phyloP scores from a whole-genome alignment of 2,329 filamentous ascomycete species.

The Cordyceps fumosorosea region DNA sequence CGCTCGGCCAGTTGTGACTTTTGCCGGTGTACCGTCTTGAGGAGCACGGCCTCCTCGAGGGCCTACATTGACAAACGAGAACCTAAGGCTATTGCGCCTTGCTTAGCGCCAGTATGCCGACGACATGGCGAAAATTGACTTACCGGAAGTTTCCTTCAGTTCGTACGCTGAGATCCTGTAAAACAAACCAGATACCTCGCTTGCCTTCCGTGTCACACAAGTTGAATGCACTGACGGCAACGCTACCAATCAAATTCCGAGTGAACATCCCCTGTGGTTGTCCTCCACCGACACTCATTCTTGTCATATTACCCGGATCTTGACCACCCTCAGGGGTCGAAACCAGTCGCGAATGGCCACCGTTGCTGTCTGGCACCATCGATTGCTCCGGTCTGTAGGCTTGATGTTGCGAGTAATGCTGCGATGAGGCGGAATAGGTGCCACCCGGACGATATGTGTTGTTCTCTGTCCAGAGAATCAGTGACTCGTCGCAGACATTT shows the following conservation, averaged over 20 bases:
- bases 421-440: conserved; percentile 30
- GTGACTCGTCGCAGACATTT: not conserved
- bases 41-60: conserved; percentile 31
- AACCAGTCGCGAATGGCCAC: conserved; percentile 9
- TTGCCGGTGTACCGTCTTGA: conserved; percentile 32
- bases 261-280: conserved; percentile 82
- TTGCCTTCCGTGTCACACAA: conserved; percentile 73
- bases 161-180: conserved; percentile 90
- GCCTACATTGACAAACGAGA: conserved; percentile 81
- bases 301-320: conserved; percentile 25
- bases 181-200: conserved; percentile 91
- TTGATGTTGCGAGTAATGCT: conserved; percentile 30
- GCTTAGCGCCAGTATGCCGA: not conserved
- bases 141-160: conserved; percentile 90
- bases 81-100: conserved; percentile 45
- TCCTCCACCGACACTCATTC: conserved; percentile 30
- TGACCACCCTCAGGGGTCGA: conserved; percentile 19
- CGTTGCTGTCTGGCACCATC: conserved; percentile 23
- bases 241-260: conserved; percentile 85
- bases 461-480: conserved; percentile 15
- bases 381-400: conserved; percentile 17
- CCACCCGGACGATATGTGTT: conserved; percentile 25
- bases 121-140: conserved; percentile 14
- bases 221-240: conserved; percentile 81
- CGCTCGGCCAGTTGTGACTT: conserved; percentile 66